These are phyloP conservation scores for Acanthamoeba royreba DNA, from an alignment of 208 protist genomes.

Conservation along the genomic window DNA sequence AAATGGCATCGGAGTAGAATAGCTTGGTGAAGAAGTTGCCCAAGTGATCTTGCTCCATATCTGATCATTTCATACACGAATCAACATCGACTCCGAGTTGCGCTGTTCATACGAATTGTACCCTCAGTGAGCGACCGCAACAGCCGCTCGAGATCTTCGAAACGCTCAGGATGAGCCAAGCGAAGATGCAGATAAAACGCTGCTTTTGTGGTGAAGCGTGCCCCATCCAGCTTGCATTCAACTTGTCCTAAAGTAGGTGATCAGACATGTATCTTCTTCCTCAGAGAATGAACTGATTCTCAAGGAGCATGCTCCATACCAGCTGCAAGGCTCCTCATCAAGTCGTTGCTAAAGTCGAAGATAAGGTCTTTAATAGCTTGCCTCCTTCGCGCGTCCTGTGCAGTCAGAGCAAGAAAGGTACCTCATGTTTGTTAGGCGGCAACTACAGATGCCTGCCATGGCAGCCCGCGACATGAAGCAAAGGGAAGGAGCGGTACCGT, in stretches of 20 bases:
- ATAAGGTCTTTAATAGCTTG: background rate
- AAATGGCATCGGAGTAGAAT: background rate
- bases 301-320: background rate
- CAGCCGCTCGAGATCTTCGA: background rate
- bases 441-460: background rate
- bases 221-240: background rate
- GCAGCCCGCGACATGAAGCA: background rate
- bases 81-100: too few relatives aligned
- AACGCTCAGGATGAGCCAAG: background rate
- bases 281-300: background rate
- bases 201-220: background rate
- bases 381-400: background rate
- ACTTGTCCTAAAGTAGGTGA: background rate
- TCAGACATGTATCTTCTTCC: background rate
- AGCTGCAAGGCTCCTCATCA: background rate
- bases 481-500: background rate
- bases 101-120: background rate
- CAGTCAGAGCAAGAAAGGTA: background rate
- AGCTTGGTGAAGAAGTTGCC: slow-evolving; percentile 34
- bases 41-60: slow-evolving; percentile 6
- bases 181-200: background rate
- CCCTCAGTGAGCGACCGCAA: background rate
- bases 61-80: too few relatives aligned
- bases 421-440: background rate
- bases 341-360: background rate